phyloP scores from a whole-genome alignment of 2,329 filamentous ascomycete genomes.

The Epichloe aotearoae region DNA sequence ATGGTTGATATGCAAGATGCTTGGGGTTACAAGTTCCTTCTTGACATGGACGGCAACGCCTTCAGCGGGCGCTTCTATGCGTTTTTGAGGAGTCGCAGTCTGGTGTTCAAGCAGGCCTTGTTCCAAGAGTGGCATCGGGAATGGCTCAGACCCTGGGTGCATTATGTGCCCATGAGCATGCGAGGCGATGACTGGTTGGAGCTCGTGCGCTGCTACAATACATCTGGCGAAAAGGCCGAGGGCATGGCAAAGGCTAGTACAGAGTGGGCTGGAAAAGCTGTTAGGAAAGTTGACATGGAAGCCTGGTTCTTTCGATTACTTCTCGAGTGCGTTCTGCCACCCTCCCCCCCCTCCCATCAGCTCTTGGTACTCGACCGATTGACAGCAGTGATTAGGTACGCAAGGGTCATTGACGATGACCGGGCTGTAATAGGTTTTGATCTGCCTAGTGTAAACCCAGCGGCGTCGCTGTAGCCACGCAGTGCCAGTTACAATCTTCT shows the following conservation, averaged over 20 bases:
- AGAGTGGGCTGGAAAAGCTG: conserved; percentile 57
- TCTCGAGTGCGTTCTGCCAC: conserved; percentile 41
- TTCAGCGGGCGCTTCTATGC: conserved; percentile 92
- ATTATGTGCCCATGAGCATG: conserved; percentile 76
- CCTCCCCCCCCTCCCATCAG: neutral
- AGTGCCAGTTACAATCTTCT: neutral
- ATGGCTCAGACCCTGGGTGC: conserved; percentile 85
- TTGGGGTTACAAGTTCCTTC: conserved; percentile 73
- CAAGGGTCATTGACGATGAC: conserved; percentile 50
- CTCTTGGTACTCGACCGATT: neutral
- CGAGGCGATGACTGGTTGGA: conserved; percentile 81
- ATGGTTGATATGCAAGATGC: conserved; percentile 62
- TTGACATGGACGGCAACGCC: conserved; percentile 93
- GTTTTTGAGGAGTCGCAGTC: conserved; percentile 72
- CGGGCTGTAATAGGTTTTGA: conserved; percentile 44
- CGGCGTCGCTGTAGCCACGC: no score
- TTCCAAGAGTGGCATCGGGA: conserved; percentile 95
- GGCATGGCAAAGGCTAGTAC: conserved; percentile 52
- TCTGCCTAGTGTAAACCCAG: conserved; percentile 6
- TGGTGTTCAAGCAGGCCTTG: conserved; percentile 81
- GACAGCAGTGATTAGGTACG: conserved; percentile 33
- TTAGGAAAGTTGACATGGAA: conserved; percentile 61
- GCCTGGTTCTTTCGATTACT: conserved; percentile 55
- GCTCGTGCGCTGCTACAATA: conserved; percentile 57
- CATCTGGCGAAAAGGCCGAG: conserved; percentile 43